A percentile compares a stretch with the other conserved stretches of the same genome.
Evolutionary conservation across 129 eudicot genomes (phyloP).

Genomic region (Artemisia annua): DNA sequence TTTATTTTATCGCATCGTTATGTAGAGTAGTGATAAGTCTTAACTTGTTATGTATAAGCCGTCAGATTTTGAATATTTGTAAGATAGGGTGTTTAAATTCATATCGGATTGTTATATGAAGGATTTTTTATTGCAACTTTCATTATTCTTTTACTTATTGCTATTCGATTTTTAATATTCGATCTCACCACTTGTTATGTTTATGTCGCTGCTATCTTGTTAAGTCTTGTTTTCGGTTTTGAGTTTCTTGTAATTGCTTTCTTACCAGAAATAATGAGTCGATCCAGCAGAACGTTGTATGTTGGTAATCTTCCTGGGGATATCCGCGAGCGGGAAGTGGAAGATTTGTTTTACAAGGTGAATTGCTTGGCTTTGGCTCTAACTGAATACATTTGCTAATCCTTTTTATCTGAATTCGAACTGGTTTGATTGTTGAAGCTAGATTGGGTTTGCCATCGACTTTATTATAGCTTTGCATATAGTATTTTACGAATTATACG

Average conservation of each 20-base stretch:
- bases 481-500: neutral
- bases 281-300: constrained; percentile 64
- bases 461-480: neutral
- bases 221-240: neutral
- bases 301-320: constrained; percentile 97
- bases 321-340: constrained; percentile 93
- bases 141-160: neutral
- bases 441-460: no score
- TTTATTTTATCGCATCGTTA: no score
- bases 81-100: neutral
- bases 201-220: neutral
- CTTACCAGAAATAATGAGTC: constrained; percentile 61
- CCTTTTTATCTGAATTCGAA: no score
- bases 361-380: neutral
- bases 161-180: neutral
- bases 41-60: no score
- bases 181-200: neutral
- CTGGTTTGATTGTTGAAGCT: no score
- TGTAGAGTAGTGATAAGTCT: no score
- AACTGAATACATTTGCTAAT: neutral
- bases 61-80: no score
- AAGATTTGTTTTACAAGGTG: constrained; percentile 92
- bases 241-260: neutral
- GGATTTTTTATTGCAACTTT: neutral
- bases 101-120: neutral